phyloP scores from a whole-genome alignment of 2,329 filamentous ascomycete species.

The Aspergillus sp. region DNA sequence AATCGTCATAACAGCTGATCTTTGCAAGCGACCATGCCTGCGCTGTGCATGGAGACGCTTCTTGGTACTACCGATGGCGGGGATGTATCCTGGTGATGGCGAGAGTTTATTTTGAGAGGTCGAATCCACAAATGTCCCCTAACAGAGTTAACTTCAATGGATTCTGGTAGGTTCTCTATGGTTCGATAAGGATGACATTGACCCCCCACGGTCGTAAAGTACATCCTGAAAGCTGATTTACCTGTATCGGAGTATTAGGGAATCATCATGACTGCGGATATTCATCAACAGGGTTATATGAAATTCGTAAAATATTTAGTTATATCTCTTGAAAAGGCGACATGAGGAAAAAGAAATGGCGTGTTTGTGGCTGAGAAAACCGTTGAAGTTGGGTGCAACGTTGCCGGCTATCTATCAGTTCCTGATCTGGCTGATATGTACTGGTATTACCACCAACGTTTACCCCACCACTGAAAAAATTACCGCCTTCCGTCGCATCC shows the following conservation, averaged over 20 bases:
- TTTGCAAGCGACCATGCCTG: neutral
- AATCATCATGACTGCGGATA: neutral
- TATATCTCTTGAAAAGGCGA: too few relatives aligned
- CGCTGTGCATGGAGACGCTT: neutral
- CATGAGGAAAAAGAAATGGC: neutral
- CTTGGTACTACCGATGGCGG: neutral
- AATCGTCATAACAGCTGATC: neutral
- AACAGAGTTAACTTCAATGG: neutral
- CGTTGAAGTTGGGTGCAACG: neutral
- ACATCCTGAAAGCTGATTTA: neutral
- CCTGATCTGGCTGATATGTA: neutral
- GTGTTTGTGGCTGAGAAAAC: neutral
- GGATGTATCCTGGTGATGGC: neutral
- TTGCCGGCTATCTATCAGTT: neutral
- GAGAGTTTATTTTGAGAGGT: neutral
- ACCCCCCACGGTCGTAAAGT: neutral
- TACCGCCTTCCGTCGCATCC: neutral
- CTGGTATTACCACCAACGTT: neutral
- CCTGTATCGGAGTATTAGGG: too few relatives aligned
- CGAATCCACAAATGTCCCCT: neutral
- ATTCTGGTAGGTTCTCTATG: neutral
- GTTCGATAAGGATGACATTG: neutral
- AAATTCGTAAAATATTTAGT: too few relatives aligned
- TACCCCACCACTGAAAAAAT: constrained; percentile 4
- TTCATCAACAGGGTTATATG: neutral